These are phyloP conservation scores for Glarea lozoyensis DNA, from an alignment of 495 filamentous ascomycete species.

Conservation along the genomic window DNA sequence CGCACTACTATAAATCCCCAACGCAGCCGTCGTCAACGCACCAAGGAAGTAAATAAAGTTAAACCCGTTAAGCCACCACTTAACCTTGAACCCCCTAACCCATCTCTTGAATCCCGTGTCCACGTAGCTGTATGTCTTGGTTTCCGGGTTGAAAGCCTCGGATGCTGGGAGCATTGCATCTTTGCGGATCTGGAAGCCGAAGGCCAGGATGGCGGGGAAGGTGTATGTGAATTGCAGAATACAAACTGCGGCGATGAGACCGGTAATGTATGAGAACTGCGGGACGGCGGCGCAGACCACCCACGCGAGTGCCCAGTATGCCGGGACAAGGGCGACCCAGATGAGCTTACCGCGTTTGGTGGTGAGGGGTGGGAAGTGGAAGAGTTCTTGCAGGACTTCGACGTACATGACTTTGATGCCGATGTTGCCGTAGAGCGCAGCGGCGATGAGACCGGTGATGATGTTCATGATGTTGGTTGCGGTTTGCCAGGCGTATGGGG, in stretches of 20 bases:
- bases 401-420: constrained; percentile 55
- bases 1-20: constrained; percentile 17
- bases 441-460: constrained; percentile 44
- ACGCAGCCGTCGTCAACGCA: constrained; percentile 12
- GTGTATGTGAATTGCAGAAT: constrained; percentile 32
- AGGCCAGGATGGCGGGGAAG: constrained; percentile 20
- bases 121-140: constrained; percentile 25
- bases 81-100: constrained; percentile 30
- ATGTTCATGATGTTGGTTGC: constrained; percentile 46
- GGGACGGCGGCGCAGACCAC: constrained; percentile 44
- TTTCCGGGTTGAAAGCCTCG: constrained; percentile 40
- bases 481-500: constrained; percentile 36
- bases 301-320: constrained; percentile 51
- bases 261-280: constrained; percentile 37
- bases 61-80: constrained; percentile 17
- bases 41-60: constrained; percentile 20
- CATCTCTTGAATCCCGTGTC: constrained; percentile 28
- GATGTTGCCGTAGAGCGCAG: constrained; percentile 54
- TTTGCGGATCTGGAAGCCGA: constrained; percentile 37
- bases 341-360: constrained; percentile 40
- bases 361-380: constrained; percentile 41
- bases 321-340: constrained; percentile 42
- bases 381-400: constrained; percentile 49
- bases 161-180: constrained; percentile 30
- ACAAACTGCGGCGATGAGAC: constrained; percentile 37